Percentiles rank a stretch among this genome's conserved stretches.
phyloP scores from a whole-genome alignment of 345 rosid species.

The Lagerstroemia speciosa region DNA sequence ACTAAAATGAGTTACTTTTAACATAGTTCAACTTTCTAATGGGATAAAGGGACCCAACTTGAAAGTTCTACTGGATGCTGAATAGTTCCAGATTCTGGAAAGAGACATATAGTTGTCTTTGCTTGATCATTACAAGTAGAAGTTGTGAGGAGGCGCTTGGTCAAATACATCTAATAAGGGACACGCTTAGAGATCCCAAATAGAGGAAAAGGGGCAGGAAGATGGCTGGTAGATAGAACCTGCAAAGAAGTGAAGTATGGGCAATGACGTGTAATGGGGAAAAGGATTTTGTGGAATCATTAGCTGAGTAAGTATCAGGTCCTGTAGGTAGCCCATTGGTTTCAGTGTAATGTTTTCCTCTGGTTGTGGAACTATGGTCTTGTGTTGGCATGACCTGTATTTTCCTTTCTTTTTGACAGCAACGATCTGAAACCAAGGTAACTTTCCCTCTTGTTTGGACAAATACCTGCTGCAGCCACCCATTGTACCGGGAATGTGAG shows the following conservation, averaged over 20 bases:
- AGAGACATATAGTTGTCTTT: not conserved
- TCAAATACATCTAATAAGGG: not conserved
- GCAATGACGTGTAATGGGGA: not conserved
- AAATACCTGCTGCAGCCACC: constrained; percentile 98
- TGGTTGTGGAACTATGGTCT: not conserved
- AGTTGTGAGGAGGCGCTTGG: not conserved
- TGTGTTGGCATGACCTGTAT: not conserved
- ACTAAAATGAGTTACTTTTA: not conserved
- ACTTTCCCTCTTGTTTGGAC: constrained; percentile 99
- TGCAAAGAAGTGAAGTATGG: not conserved
- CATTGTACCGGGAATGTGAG: constrained; percentile 81
- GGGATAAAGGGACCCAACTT: not conserved
- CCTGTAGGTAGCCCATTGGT: not conserved
- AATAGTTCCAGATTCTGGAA: not conserved
- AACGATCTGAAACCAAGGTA: constrained; percentile 91
- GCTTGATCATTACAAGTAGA: not conserved
- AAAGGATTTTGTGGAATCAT: not conserved
- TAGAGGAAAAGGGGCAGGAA: not conserved
- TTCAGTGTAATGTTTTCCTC: not conserved
- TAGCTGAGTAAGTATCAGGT: not conserved
- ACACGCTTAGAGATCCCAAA: not conserved
- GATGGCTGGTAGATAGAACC: not conserved
- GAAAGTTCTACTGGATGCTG: not conserved
- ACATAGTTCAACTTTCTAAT: not conserved
- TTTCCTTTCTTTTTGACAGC: constrained; percentile 35